Evolutionary conservation across 1,284 basidiomycete genomes (phyloP), one percentile per base, ranked within the genome.

Genomic region (Bjerkandera adusta): DNA sequence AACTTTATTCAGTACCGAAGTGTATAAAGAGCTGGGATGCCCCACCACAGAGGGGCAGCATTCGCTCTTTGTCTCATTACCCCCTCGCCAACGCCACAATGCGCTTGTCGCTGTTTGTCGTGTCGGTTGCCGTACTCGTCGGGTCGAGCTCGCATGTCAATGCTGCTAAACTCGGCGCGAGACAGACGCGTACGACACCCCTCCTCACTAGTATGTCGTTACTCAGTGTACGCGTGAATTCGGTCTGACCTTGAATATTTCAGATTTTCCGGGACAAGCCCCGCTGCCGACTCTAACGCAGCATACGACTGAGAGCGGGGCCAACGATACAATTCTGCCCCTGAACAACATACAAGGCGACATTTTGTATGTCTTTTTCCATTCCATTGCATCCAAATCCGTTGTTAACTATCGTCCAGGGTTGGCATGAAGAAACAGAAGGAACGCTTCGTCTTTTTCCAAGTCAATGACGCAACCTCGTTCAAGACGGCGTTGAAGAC

Each of bases 341-440:
- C 27, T 45, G 12, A 36, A 50, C 22, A 50, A 46, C 26, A 50
- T 50, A 6, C 48, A 50, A 33, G 48, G 48, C 13, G 48, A 50
- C 42, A 46, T 46, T 16, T 27, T 50, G 48, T 50, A 41, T 20
- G 48, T 39, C 21, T 38, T 42, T 7, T 45, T 16, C 13, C 22
- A n/a, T 4, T 21, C 18, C 3, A 39, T 24, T n/a, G n/a, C 12
- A 38, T 22, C 27, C 21, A 29, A 4, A 20, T 16, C 5, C 38
- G 10, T 16, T 3, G 21, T 24, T 38, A 7, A 34, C 33, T 7
- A 5, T 11, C 15, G 25, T 45, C 6, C 15, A 50, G 49, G 7
- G 39, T 50, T 24, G 49, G 49, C 6, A 50, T 50, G 44, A 50
- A 50, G 44, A 50, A 50, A 22, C 44, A 45, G 44, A 32, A 36